Conservation (phyloP, 106 monocot species). For the Apostasia shenzhenica region DNA sequence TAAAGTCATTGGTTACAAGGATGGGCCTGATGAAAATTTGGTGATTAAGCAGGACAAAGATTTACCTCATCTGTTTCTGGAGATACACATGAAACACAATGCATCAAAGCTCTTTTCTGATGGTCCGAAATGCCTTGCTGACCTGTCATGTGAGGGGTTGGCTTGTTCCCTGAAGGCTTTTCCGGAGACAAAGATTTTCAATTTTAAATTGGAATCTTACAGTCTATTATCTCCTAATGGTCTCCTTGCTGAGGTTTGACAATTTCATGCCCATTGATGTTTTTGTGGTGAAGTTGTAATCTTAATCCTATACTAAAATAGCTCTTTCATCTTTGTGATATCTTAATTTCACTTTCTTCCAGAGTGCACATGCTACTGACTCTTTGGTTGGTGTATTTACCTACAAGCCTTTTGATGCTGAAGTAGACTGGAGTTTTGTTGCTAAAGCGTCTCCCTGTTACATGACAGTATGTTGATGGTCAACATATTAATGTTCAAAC, state of each 20-base stretch:
- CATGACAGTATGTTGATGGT: conserved; percentile 73
- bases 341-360: conserved; percentile 9
- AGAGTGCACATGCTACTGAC: conserved; percentile 83
- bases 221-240: conserved; percentile 80
- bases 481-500: neutral
- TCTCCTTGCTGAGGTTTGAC: conserved; percentile 84
- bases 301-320: conserved; percentile 1
- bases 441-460: conserved; percentile 97
- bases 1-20: conserved; percentile 91
- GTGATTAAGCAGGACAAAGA: conserved; percentile 33
- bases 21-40: conserved; percentile 48
- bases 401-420: conserved; percentile 82
- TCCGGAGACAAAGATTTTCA: conserved; percentile 70
- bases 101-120: conserved; percentile 64
- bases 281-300: conserved; percentile 1
- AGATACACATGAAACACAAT: conserved; percentile 94
- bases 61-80: conserved; percentile 60
- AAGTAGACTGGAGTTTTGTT: conserved; percentile 92
- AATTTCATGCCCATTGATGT: conserved; percentile 1
- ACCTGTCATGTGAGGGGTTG: conserved; percentile 83
- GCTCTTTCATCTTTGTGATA: neutral
- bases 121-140: conserved; percentile 64
- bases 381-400: conserved; percentile 75
- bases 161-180: conserved; percentile 71
- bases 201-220: conserved; percentile 87